These are phyloP conservation scores for Leccinellum albellum DNA, from an alignment of 768 basidiomycete genomes.

Conservation along the genomic window DNA sequence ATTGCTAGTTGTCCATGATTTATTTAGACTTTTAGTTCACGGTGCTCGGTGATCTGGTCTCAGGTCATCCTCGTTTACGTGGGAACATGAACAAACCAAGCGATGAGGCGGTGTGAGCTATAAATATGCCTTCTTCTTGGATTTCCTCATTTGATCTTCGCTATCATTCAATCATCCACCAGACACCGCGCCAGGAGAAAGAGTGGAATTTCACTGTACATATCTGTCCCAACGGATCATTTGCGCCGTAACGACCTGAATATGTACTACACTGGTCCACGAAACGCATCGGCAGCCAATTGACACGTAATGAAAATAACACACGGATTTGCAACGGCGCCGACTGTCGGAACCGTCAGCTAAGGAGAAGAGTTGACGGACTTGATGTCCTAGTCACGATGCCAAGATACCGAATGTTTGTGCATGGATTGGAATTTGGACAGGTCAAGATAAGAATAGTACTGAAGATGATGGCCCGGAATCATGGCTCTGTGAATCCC, in stretches of 20 bases:
- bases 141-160: constrained; percentile 9
- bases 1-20: constrained; percentile 1
- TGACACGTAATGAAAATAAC: constrained; percentile 3
- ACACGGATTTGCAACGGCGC: not conserved
- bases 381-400: not conserved
- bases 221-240: constrained; percentile 6
- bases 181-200: constrained; percentile 18
- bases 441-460: constrained; percentile 8
- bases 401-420: not conserved
- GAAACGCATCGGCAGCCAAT: not conserved
- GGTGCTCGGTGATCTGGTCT: constrained; percentile 2
- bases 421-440: not conserved
- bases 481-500: not conserved
- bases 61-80: constrained; percentile 18
- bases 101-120: constrained; percentile 24
- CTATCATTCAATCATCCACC: constrained; percentile 10
- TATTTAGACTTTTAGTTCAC: constrained; percentile 26
- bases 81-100: constrained; percentile 12
- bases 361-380: not conserved
- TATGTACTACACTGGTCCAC: not conserved
- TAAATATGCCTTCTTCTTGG: constrained; percentile 21
- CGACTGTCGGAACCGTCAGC: constrained; percentile 11
- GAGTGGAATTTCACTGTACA: constrained; percentile 9
- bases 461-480: not conserved
- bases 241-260: not conserved